phyloP scores from a whole-genome alignment of 2,329 filamentous ascomycete genomes.

The Colletotrichum lindemuthianum region DNA sequence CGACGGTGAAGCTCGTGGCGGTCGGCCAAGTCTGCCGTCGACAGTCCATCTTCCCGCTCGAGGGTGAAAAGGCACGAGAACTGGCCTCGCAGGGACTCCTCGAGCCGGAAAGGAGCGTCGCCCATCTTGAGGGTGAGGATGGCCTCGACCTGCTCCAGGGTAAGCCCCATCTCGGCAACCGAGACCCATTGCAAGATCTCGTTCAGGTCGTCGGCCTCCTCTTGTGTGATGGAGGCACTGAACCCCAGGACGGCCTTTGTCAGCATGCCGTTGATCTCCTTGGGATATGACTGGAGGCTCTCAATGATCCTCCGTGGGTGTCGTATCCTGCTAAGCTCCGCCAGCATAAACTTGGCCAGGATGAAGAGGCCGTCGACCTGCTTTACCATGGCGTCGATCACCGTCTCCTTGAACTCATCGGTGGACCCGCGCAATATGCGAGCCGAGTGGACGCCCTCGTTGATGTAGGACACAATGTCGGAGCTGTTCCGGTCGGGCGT shows the following conservation, averaged over 20 bases:
- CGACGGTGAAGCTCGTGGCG: slow-evolving; percentile 47
- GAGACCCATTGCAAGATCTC: slow-evolving; percentile 58
- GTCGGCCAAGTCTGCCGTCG: slow-evolving; percentile 53
- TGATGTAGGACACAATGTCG: slow-evolving; percentile 55
- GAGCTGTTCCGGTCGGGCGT: slow-evolving; percentile 52
- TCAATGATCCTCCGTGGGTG: slow-evolving; percentile 57
- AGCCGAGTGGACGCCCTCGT: slow-evolving; percentile 51
- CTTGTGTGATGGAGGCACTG: slow-evolving; percentile 49
- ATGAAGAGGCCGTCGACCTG: slow-evolving; percentile 60
- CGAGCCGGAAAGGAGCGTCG: slow-evolving; percentile 51
- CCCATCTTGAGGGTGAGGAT: slow-evolving; percentile 54
- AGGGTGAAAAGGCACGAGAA: slow-evolving; percentile 59
- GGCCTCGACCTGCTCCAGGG: slow-evolving; percentile 55
- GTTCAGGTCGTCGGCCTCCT: slow-evolving; percentile 55
- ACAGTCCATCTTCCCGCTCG: slow-evolving; percentile 54
- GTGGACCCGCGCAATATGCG: slow-evolving; percentile 48
- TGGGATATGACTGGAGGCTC: slow-evolving; percentile 55
- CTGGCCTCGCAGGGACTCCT: slow-evolving; percentile 55
- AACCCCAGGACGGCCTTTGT: slow-evolving; percentile 53
- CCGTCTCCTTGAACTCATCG: slow-evolving; percentile 47
- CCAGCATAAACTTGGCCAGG: slow-evolving; percentile 60
- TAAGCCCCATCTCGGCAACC: slow-evolving; percentile 55
- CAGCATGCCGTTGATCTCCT: slow-evolving; percentile 55
- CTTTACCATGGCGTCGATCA: slow-evolving; percentile 51
- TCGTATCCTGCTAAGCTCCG: slow-evolving; percentile 56